phyloP scores from a whole-genome alignment of 352 stramenopile genomes.

The Phytophthora ohioensis region DNA sequence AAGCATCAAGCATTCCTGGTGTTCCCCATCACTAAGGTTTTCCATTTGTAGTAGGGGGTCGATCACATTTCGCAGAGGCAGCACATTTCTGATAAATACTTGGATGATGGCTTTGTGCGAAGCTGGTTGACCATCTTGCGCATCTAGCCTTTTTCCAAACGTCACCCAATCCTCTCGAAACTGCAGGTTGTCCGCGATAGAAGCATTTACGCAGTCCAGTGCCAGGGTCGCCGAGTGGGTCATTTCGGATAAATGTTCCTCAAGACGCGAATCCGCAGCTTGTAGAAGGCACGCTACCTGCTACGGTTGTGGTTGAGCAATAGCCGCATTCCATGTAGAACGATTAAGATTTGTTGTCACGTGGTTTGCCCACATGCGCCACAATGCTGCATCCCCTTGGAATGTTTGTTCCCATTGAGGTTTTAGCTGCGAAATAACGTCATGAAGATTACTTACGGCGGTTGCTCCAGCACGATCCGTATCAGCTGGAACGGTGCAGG shows the following conservation, averaged over 20 bases:
- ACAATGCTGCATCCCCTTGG: conserved; percentile 1
- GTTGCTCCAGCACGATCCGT: background rate
- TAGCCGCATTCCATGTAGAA: conserved; percentile 8
- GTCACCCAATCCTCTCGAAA: background rate
- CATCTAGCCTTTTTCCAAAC: background rate
- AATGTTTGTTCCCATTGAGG: conserved; percentile 7
- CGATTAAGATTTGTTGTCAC: conserved; percentile 13
- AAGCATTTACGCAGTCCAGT: conserved; percentile 5
- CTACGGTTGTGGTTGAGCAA: background rate
- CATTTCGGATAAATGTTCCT: background rate
- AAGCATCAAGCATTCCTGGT: background rate
- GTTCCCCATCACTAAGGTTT: background rate
- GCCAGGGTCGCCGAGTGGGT: background rate
- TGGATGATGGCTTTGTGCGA: background rate
- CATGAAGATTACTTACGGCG: background rate
- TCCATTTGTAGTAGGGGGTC: background rate
- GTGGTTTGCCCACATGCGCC: conserved; percentile 20
- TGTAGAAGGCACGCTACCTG: background rate
- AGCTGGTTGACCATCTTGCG: background rate
- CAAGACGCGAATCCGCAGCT: background rate
- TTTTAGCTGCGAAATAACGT: background rate
- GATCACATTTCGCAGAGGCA: background rate
- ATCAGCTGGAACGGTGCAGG: background rate
- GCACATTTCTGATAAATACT: background rate
- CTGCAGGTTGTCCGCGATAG: conserved; percentile 2